These are phyloP conservation scores for Globisporangium emineosum DNA, from an alignment of 352 stramenopile species.

Conservation along the genomic window DNA sequence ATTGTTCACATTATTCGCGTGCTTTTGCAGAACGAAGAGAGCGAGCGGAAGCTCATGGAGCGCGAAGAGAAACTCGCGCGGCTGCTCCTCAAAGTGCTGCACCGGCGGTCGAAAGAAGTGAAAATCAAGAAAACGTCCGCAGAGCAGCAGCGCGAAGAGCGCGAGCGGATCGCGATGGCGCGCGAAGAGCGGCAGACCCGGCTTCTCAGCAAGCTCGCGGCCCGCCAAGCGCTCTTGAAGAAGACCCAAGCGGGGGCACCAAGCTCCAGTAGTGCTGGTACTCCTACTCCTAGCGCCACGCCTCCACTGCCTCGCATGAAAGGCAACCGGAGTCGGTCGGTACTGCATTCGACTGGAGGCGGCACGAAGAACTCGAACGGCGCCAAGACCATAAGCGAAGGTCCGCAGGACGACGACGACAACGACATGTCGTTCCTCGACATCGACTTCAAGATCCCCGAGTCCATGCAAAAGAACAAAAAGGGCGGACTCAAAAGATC, in stretches of 20 bases:
- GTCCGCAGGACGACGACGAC: slow-evolving; percentile 23
- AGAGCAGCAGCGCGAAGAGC: slow-evolving; percentile 64
- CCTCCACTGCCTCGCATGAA: slow-evolving; percentile 6
- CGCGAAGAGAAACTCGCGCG: slow-evolving; percentile 63
- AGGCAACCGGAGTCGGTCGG: slow-evolving; percentile 9
- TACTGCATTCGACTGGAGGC: neutral
- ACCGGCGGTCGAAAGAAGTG: slow-evolving; percentile 45
- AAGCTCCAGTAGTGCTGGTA: neutral
- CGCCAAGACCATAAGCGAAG: neutral
- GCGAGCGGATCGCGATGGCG: slow-evolving; percentile 60
- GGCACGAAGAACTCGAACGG: neutral
- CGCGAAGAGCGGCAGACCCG: slow-evolving; percentile 65
- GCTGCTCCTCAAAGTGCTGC: slow-evolving; percentile 51
- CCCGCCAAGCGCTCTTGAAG: slow-evolving; percentile 15
- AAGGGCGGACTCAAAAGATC: neutral
- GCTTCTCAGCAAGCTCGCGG: slow-evolving; percentile 43
- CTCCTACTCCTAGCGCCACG: neutral
- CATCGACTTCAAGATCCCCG: slow-evolving; percentile 42
- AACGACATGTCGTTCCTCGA: slow-evolving; percentile 45
- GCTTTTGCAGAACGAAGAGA: slow-evolving; percentile 43
- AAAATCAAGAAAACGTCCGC: slow-evolving; percentile 38
- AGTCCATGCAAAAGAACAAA: slow-evolving; percentile 25
- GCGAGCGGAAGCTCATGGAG: slow-evolving; percentile 64
- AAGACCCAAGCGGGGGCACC: neutral
- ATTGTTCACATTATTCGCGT: no score